phyloP scores from a whole-genome alignment of 345 rosid species.

The Salix caprea region DNA sequence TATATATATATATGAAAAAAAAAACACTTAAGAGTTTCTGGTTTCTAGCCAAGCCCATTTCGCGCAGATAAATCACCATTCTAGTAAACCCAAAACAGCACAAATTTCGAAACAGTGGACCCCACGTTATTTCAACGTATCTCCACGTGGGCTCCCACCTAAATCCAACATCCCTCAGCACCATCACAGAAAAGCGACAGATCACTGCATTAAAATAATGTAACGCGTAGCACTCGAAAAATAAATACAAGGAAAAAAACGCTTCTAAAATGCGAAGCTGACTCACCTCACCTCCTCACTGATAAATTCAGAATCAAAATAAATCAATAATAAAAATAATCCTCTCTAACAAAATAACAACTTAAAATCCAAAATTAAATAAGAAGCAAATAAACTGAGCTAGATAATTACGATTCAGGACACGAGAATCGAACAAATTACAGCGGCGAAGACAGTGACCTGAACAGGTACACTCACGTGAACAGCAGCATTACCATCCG shows the following conservation, averaged over 20 bases:
- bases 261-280: slow-evolving; percentile 1
- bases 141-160: slow-evolving; percentile 19
- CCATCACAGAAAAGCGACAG: slow-evolving; percentile 3
- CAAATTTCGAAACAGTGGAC: not conserved
- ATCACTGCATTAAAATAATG: slow-evolving; percentile 9
- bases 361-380: not conserved
- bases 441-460: slow-evolving; percentile 25
- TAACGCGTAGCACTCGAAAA: slow-evolving; percentile 4
- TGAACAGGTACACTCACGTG: slow-evolving; percentile 36
- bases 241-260: not conserved
- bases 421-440: slow-evolving; percentile 34
- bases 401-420: slow-evolving; percentile 35
- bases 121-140: not conserved
- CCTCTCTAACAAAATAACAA: not conserved
- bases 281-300: not conserved
- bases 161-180: not conserved
- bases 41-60: no score
- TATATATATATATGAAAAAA: no score
- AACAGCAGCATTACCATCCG: slow-evolving; percentile 35
- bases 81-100: not conserved
- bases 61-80: not conserved
- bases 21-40: no score
- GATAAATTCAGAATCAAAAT: not conserved
- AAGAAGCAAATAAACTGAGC: not conserved
- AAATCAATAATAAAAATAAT: not conserved